Base-by-base conservation (phyloP, 2,329 filamentous ascomycete genomes). In the Fusarium anthophilum region DNA sequence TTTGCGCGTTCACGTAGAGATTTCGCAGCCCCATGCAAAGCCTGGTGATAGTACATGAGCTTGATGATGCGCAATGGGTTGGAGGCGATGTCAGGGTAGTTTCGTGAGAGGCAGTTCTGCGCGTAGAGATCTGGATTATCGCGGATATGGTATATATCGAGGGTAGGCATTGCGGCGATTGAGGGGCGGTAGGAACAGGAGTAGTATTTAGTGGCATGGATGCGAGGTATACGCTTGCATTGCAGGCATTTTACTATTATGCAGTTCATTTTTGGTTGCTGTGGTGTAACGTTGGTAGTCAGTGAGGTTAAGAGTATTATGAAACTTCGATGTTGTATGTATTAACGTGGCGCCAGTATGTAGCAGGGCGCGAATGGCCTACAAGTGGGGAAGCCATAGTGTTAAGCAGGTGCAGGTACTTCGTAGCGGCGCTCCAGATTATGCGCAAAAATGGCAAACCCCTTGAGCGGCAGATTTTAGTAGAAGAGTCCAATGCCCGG, bases 161-260 rank as follows among this genome's bases (percentile, higher is more conserved):
- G 22, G 11, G 48, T 32, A 24, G 48, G 22, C 22, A 10, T 51
- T 10, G 22, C 2, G 3, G 48, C 15, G 15, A 32, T 32, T 32
- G 22, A 51, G 8, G 48, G 28, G 8, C 28, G 28, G 22, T 10
- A 2, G 15, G 11, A 1, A 1, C 4, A 24, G 47, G 15, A 50
- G 28, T 51, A 51, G 15, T 1, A 24, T 24, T 3, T 32, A 32
- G 15, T 24, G 11, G 8, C 2, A 14, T 0, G 22, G 3, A 18
- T 24, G 6, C 22, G 48, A 32, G 48, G 8, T 2, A 11, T 51
- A 6, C 6, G 22, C 12, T 24, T 10, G 12, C 17, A 24, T 14
- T 6, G 11, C 11, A 5, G 11, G 22, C 28, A 20, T 8, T 50
- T 32, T 2, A 6, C 1, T 13, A 24, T 7, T 10, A 18, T 14